Evolutionary conservation across 371 early-diverging fungal species (phyloP).

Genomic region (Mortierella sp.): DNA sequence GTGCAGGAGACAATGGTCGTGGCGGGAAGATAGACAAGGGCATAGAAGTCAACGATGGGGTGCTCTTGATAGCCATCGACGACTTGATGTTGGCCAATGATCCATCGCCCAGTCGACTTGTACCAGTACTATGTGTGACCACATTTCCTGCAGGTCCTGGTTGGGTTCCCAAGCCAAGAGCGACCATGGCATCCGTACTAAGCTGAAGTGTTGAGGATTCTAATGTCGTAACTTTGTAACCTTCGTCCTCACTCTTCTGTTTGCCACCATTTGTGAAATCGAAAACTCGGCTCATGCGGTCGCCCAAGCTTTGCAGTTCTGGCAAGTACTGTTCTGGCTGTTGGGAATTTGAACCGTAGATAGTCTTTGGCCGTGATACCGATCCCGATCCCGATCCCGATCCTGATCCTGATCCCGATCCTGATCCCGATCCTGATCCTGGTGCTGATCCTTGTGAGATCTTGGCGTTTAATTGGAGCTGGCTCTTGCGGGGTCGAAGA

Average conservation of each 20-base stretch:
- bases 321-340: constrained; percentile 22
- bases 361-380: constrained; percentile 34
- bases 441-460: too few species aligned
- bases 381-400: too few species aligned
- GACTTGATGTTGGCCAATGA: constrained; percentile 20
- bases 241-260: constrained; percentile 6
- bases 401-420: too few species aligned
- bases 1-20: not conserved
- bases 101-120: constrained; percentile 32
- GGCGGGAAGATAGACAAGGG: constrained; percentile 10
- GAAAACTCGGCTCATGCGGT: constrained; percentile 44
- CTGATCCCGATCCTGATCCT: too few species aligned
- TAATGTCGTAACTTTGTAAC: constrained; percentile 19
- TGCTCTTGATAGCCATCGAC: constrained; percentile 52
- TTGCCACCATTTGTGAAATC: constrained; percentile 22
- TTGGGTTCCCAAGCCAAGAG: constrained; percentile 38
- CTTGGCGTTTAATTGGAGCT: constrained; percentile 22
- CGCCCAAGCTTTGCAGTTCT: constrained; percentile 9
- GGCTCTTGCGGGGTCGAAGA: constrained; percentile 43
- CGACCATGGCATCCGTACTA: constrained; percentile 43
- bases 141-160: constrained; percentile 35
- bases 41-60: constrained; percentile 32
- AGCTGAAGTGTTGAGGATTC: constrained; percentile 36
- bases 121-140: constrained; percentile 10
- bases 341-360: constrained; percentile 14